Evolutionary conservation across 2,329 filamentous ascomycete species (phyloP), one percentile per base, ranked within the genome.

Genomic region (Claviceps sp.): DNA sequence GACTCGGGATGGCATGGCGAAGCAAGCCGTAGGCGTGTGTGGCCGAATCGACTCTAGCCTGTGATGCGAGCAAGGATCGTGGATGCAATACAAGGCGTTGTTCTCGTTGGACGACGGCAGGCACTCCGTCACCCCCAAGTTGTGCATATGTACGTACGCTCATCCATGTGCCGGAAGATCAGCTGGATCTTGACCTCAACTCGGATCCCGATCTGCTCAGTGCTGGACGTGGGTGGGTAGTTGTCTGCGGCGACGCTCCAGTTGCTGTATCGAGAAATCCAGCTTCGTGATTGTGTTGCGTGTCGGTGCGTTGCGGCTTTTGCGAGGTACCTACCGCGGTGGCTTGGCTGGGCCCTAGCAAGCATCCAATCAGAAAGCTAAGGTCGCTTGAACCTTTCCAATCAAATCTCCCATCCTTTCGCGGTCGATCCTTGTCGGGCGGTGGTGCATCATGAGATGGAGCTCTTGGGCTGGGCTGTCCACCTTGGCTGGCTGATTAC

Each of bases 1-100:
- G 51, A 51, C 45, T 50, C 45, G 49, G 46, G 53, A 49, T 34
- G 45, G 17, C 17, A 22, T 23, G 14, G 40, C 40, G 40, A 23
- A 23, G 20, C 20, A 22, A 7, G 11, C 20, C 20, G 14, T 22
- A 22, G 40, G 13, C 20, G 20, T 43, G 13, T 43, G 39, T 23
- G 16, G 26, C 17, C 16, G 20, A n/a, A 39, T n/a, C 22, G 5
- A 16, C 29, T n/a, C 36, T 45, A 16, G 42, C 22, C 42, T 45
- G 22, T 26, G 5, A 29, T 23, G 42, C 8, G 5, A 22, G 22
- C 13, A 26, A 45, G 22, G n/a, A 17, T 34, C 9, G 29, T 45
- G 43, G 43, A 29, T 45, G 23, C 22, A 29, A 23, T 29, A 16
- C 42, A n/a, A 26, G 42, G 22, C 17, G 11, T 44, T 26, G 42